These are phyloP conservation scores for Apiospora rasikravindrae DNA, from an alignment of 2,329 filamentous ascomycete species.

Conservation along the genomic window DNA sequence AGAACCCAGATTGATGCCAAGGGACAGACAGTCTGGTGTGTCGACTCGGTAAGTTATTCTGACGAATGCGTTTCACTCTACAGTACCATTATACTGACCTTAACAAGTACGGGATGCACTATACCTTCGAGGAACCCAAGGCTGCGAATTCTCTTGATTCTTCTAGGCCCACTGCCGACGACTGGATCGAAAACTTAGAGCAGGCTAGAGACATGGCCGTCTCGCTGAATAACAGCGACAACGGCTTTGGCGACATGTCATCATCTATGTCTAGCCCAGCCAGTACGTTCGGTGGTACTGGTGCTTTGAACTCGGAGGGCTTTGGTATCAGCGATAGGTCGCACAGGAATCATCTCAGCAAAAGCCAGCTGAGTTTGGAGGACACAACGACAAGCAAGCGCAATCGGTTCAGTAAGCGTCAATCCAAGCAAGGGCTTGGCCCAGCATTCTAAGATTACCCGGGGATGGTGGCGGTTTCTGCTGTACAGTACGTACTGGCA, in stretches of 20 bases:
- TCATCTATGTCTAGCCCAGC: conserved; percentile 77
- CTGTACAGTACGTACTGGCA: conserved; percentile 9
- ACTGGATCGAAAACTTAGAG: conserved; percentile 91
- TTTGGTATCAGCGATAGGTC: conserved; percentile 56
- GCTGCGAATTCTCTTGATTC: conserved; percentile 59
- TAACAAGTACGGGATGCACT: conserved; percentile 72
- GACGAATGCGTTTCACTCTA: conserved; percentile 21
- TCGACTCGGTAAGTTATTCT: conserved; percentile 80
- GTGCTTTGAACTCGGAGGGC: conserved; percentile 55
- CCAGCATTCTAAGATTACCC: conserved; percentile 73
- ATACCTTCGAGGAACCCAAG: conserved; percentile 93
- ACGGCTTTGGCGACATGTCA: conserved; percentile 70
- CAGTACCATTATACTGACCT: conserved; percentile 36
- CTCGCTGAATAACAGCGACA: conserved; percentile 73
- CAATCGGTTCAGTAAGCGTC: conserved; percentile 85
- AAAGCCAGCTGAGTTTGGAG: conserved; percentile 62
- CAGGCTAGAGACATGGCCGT: conserved; percentile 84
- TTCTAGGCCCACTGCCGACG: conserved; percentile 74
- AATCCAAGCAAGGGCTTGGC: conserved; percentile 92
- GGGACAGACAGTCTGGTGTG: conserved; percentile 84
- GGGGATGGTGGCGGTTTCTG: not conserved
- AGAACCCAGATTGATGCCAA: conserved; percentile 84
- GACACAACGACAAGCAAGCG: conserved; percentile 56
- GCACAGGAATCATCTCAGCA: conserved; percentile 62
- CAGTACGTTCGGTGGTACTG: conserved; percentile 70